phyloP scores from a whole-genome alignment of 148 eudicot genomes.

The Arctostaphylos glauca region DNA sequence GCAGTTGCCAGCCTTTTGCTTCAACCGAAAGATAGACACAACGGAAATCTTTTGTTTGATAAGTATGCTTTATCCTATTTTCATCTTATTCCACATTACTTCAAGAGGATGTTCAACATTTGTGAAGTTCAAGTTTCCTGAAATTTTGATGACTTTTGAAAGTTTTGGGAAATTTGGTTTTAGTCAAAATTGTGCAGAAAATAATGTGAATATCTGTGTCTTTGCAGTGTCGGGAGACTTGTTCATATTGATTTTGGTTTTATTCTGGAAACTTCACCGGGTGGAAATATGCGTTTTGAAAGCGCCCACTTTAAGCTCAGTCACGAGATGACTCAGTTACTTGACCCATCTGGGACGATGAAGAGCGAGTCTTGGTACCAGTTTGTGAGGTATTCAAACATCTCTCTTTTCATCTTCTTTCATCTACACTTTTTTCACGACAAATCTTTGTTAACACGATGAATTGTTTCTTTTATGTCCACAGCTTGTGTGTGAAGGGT shows the following conservation, averaged over 20 bases:
- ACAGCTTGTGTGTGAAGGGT: slow-evolving; percentile 94
- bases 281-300: slow-evolving; percentile 96
- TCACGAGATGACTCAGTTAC: slow-evolving; percentile 99
- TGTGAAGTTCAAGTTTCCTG: not conserved
- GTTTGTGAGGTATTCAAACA: slow-evolving; percentile 66
- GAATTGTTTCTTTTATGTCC: slow-evolving; percentile 11
- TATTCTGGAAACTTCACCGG: slow-evolving; percentile 96
- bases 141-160: not conserved
- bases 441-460: not conserved
- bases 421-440: not conserved
- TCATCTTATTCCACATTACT: not conserved
- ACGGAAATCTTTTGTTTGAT: slow-evolving; percentile 96
- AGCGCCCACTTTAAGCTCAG: slow-evolving; percentile 97
- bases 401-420: not conserved
- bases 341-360: slow-evolving; percentile 96
- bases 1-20: slow-evolving; percentile 97
- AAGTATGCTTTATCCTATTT: slow-evolving; percentile 38
- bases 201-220: slow-evolving; percentile 7
- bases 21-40: slow-evolving; percentile 99
- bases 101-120: not conserved
- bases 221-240: slow-evolving; percentile 81
- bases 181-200: not conserved
- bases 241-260: slow-evolving; percentile 99
- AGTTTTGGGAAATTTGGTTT: not conserved
- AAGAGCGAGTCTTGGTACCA: slow-evolving; percentile 92